Conservation (phyloP, 2,329 filamentous ascomycete species). For the Aspergillus candidus region DNA sequence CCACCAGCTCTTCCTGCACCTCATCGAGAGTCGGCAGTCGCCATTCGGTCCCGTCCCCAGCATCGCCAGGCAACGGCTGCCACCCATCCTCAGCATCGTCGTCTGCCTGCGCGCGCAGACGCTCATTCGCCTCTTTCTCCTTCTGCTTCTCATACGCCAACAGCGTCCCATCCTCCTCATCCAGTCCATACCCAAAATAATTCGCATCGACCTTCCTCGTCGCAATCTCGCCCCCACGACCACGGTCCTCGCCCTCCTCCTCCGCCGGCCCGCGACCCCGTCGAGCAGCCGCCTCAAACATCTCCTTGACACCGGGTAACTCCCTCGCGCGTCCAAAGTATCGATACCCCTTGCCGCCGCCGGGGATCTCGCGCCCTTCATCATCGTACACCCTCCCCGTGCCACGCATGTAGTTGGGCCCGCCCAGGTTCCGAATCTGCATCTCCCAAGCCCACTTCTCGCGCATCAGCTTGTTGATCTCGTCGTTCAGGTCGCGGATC, state of each 20-base stretch:
- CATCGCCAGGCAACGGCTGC: slow-evolving; percentile 81
- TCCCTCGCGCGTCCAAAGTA: slow-evolving; percentile 91
- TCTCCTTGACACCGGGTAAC: slow-evolving; percentile 88
- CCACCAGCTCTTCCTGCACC: slow-evolving; percentile 89
- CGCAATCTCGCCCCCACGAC: slow-evolving; percentile 37
- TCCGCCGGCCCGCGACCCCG: slow-evolving; percentile 60
- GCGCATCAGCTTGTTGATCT: slow-evolving; percentile 98
- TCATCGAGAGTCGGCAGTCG: slow-evolving; percentile 78
- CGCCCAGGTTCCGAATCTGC: slow-evolving; percentile 90
- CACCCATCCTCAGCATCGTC: slow-evolving; percentile 62
- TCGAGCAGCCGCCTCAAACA: slow-evolving; percentile 73
- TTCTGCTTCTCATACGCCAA: slow-evolving; percentile 75
- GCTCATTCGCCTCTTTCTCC: slow-evolving; percentile 73
- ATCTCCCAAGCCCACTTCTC: slow-evolving; percentile 99
- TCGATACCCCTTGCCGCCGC: slow-evolving; percentile 80
- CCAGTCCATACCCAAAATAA: slow-evolving; percentile 92
- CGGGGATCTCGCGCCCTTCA: slow-evolving; percentile 61
- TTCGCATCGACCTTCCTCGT: slow-evolving; percentile 75
- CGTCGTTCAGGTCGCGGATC: slow-evolving; percentile 95
- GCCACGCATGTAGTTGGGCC: slow-evolving; percentile 89
- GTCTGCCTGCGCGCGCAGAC: slow-evolving; percentile 55
- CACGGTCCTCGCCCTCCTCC: slow-evolving; percentile 58
- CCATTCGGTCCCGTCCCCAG: slow-evolving; percentile 77
- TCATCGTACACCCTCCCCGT: slow-evolving; percentile 67
- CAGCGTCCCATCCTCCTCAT: slow-evolving; percentile 80